Percentiles rank a stretch among this genome's conserved stretches.
Evolutionary conservation across 805 yeast species (phyloP).

Genomic region (Wickerhamomyces chaumierensis): DNA sequence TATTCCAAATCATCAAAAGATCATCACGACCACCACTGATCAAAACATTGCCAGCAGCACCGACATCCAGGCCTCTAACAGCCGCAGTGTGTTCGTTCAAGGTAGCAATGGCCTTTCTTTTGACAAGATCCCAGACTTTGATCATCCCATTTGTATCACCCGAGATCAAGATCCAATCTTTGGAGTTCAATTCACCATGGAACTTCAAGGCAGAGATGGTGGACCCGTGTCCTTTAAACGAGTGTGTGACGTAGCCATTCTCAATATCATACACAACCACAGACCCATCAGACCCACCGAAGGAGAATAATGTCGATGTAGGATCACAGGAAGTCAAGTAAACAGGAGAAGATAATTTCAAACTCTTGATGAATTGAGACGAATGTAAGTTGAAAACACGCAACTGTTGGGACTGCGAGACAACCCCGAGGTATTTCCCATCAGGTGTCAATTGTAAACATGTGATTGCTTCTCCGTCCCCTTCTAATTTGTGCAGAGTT

Average conservation of each 20-base stretch:
- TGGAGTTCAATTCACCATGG: slow-evolving; percentile 58
- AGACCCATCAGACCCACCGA: slow-evolving; percentile 92
- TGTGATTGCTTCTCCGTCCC: slow-evolving; percentile 79
- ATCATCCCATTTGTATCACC: slow-evolving; percentile 50
- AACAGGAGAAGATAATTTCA: slow-evolving; percentile 68
- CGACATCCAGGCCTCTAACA: slow-evolving; percentile 73
- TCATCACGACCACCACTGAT: slow-evolving; percentile 88
- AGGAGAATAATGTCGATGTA: slow-evolving; percentile 78
- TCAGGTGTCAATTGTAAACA: slow-evolving; percentile 70
- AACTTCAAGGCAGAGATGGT: slow-evolving; percentile 70
- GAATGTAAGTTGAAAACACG: slow-evolving; percentile 38
- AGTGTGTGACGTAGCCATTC: slow-evolving; percentile 81
- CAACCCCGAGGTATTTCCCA: slow-evolving; percentile 54
- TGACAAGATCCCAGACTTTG: slow-evolving; percentile 54
- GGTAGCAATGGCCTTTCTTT: slow-evolving; percentile 55
- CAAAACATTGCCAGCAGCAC: slow-evolving; percentile 39
- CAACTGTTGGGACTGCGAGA: slow-evolving; percentile 78
- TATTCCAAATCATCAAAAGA: slow-evolving; percentile 49
- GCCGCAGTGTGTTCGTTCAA: slow-evolving; percentile 72
- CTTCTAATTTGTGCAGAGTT: slow-evolving; percentile 52
- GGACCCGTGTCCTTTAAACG: slow-evolving; percentile 87
- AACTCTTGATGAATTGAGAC: slow-evolving; percentile 32
- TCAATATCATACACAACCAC: slow-evolving; percentile 88
- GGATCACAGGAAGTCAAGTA: slow-evolving; percentile 67
- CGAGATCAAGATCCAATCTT: slow-evolving; percentile 69